Conservation (phyloP, 2,329 filamentous ascomycete species). For the Penicillium sp. region DNA sequence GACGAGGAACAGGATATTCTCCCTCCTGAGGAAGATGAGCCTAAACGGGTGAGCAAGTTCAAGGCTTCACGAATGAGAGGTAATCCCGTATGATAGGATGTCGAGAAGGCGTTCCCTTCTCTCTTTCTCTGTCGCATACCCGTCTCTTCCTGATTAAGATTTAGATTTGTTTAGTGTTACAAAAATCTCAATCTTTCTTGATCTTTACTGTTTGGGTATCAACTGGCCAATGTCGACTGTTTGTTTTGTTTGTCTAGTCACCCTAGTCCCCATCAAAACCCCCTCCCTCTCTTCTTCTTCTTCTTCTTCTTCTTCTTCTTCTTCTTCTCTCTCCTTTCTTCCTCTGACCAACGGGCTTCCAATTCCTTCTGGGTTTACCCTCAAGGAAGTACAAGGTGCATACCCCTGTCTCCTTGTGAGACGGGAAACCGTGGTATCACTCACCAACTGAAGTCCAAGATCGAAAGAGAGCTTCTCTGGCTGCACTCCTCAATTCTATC, state of each 20-base stretch:
- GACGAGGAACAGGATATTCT: conserved; percentile 66
- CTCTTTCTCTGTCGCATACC: no score
- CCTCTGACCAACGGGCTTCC: conserved; percentile 1
- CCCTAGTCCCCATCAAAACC: background rate
- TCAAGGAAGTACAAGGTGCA: background rate
- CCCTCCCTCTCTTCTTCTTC: background rate
- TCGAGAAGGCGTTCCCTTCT: no score
- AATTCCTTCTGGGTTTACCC: background rate
- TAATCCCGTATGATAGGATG: no score
- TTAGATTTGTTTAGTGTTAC: no score
- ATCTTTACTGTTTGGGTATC: no score
- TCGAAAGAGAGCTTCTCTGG: conserved; percentile 10
- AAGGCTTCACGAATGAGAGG: conserved; percentile 40
- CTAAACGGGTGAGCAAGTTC: conserved; percentile 46
- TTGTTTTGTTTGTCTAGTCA: conserved; percentile 3
- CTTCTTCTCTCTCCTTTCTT: background rate
- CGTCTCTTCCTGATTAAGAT: no score
- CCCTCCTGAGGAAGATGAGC: conserved; percentile 61
- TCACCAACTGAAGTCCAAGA: conserved; percentile 6
- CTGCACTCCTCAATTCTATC: background rate
- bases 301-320: background rate
- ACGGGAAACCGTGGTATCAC: conserved; percentile 5
- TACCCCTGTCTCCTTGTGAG: background rate
- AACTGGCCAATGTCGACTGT: background rate
- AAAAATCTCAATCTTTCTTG: no score